These are phyloP conservation scores for Thecaphora thlaspeos DNA, from an alignment of 1,284 basidiomycete species.

Conservation along the genomic window DNA sequence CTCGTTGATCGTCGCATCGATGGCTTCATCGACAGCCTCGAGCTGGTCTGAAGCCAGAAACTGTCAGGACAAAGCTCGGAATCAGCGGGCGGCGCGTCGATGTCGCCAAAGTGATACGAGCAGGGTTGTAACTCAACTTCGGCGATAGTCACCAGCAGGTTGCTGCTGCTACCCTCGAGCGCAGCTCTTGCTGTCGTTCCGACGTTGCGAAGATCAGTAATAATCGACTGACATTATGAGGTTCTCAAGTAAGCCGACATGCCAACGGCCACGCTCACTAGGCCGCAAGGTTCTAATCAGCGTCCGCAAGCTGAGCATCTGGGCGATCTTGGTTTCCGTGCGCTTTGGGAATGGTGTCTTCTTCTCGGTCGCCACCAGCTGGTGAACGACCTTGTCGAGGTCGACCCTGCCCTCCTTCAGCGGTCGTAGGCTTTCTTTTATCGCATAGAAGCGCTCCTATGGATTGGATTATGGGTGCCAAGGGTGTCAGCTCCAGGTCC, in stretches of 20 bases:
- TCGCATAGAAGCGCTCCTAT: constrained; percentile 68
- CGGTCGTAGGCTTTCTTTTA: constrained; percentile 69
- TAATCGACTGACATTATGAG: too few species aligned
- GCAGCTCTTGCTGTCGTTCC: background rate
- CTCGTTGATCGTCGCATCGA: constrained; percentile 71
- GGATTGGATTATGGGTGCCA: too few species aligned
- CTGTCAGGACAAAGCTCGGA: constrained; percentile 55
- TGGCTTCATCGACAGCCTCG: constrained; percentile 65
- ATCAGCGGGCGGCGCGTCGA: too few species aligned
- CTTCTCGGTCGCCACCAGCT: constrained; percentile 15
- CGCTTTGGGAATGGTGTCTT: constrained; percentile 59
- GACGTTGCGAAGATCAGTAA: too few species aligned
- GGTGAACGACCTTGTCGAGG: constrained; percentile 76
- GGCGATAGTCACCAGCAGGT: background rate
- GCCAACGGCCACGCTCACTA: too few species aligned
- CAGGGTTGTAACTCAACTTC: too few species aligned
- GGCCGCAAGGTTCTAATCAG: constrained; percentile 61
- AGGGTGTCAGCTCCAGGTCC: too few species aligned
- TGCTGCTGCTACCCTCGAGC: background rate
- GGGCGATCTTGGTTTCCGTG: constrained; percentile 70
- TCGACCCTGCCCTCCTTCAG: constrained; percentile 68
- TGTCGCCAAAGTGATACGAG: too few species aligned
- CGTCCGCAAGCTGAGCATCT: constrained; percentile 71
- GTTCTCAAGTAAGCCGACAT: too few species aligned
- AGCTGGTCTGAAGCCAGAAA: constrained; percentile 73